These are phyloP conservation scores for Aureobasidium sp. DNA, from an alignment of 2,329 filamentous ascomycete genomes.

Conservation along the genomic window DNA sequence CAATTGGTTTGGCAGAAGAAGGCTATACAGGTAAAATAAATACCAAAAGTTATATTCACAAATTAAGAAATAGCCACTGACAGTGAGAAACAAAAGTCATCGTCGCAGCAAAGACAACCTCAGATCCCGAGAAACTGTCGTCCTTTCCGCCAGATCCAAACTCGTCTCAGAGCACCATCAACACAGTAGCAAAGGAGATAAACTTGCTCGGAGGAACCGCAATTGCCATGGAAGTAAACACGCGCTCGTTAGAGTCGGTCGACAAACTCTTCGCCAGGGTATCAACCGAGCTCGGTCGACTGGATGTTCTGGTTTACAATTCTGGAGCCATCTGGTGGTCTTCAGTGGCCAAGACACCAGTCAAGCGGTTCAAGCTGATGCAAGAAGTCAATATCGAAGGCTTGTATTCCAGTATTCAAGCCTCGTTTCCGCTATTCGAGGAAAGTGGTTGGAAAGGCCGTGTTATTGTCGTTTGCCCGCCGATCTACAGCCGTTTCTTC, in stretches of 20 bases:
- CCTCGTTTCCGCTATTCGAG: conserved; percentile 57
- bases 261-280: not conserved
- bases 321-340: conserved; percentile 82
- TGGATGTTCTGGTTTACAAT: conserved; percentile 76
- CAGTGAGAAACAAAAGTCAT: conserved; percentile 47
- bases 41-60: not conserved
- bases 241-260: not conserved
- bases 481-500: conserved; percentile 80
- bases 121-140: conserved; percentile 45
- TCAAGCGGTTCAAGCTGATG: conserved; percentile 52
- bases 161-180: conserved; percentile 66
- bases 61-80: not conserved
- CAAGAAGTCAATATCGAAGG: conserved; percentile 68
- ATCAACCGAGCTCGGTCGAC: conserved; percentile 31
- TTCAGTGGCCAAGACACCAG: conserved; percentile 58
- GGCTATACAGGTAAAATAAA: conserved; percentile 55
- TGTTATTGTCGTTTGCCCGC: conserved; percentile 72
- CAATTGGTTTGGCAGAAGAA: conserved; percentile 63
- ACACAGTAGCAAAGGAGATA: conserved; percentile 71
- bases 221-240: conserved; percentile 58
- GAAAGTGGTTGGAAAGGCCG: conserved; percentile 42
- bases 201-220: conserved; percentile 54
- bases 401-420: conserved; percentile 64
- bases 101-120: conserved; percentile 67
- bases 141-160: conserved; percentile 72